Base-by-base conservation (phyloP, 306 rosid species). In the Mimosa pudica region DNA sequence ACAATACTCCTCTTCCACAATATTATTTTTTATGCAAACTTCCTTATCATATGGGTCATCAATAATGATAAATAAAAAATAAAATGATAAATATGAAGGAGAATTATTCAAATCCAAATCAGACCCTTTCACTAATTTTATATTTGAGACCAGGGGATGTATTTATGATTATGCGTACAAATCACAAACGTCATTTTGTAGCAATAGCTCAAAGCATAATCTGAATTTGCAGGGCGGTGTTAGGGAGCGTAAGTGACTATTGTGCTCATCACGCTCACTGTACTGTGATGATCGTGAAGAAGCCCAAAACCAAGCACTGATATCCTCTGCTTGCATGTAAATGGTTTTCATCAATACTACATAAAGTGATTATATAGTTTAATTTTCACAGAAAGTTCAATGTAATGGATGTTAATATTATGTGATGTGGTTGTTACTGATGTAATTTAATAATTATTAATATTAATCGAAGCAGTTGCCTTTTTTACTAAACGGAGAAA, bases 171-270 rank as follows among this genome's bases (percentile, higher is more conserved):
- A 55, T 6, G 30, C 61, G 6, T 55, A 17, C 10, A 0, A 9
- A n/a, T 55, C 57, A 55, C 4, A 55, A n/a, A 55, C 7, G 1
- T 52, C 6, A 5, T 52, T 52, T n/a, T 52, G 20, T 6, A 52
- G 58, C 18, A 52, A 52, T 4, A 52, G 6, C 58, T 52, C 1
- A 16, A 16, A 52, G 8, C 18, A 13, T 52, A 14, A 52, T 16
- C 8, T 14, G 58, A n/a, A 55, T 55, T 55, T 35, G 85, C 94
- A 89, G 98, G 89, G 97, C 90, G 10, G 85, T 90, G 71, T 82
- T 94, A 44, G 96, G 94, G 2, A 92, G 98, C 68, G 96, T 92
- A 10, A 94, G 98, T 82, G 98, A 92, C 84, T 89, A 90, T 32
- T 94, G 98, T 82, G 88, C 90, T 66, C 96, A 88, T 74, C 94